Percentiles rank a stretch among this genome's conserved stretches.
Conservation (phyloP, 371 early-diverging fungal genomes). For the Rhizopus arrhizus region DNA sequence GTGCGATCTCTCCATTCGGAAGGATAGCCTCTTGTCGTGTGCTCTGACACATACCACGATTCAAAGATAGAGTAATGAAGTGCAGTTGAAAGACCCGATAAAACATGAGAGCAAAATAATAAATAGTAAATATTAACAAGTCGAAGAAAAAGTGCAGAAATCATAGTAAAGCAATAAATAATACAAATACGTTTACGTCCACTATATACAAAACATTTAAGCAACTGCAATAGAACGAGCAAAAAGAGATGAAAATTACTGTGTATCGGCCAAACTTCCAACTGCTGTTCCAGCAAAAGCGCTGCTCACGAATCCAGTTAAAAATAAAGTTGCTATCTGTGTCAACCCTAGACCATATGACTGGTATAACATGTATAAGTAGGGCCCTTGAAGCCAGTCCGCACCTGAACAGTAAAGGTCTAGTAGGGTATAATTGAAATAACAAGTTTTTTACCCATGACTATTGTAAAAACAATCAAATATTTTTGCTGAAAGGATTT, state of each 20-base stretch:
- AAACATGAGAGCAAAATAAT: slow-evolving; percentile 64
- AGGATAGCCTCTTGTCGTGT: slow-evolving; percentile 62
- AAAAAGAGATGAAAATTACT: slow-evolving; percentile 46
- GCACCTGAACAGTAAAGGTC: slow-evolving; percentile 42
- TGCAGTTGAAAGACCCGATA: slow-evolving; percentile 72
- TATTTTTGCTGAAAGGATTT: slow-evolving; percentile 46
- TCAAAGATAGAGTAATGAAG: slow-evolving; percentile 78
- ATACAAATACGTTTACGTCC: slow-evolving; percentile 69
- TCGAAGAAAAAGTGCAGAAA: slow-evolving; percentile 60
- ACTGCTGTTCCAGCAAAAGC: slow-evolving; percentile 75
- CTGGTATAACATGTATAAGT: slow-evolving; percentile 72
- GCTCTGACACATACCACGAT: slow-evolving; percentile 80
- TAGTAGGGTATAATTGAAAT: slow-evolving; percentile 3
- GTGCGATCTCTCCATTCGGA: slow-evolving; percentile 63
- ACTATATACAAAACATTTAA: slow-evolving; percentile 36
- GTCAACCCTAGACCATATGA: slow-evolving; percentile 59
- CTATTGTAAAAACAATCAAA: slow-evolving; percentile 63
- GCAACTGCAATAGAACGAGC: not conserved
- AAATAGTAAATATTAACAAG: slow-evolving; percentile 53
- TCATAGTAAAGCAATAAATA: slow-evolving; percentile 64
- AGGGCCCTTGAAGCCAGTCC: slow-evolving; percentile 80
- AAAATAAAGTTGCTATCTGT: slow-evolving; percentile 69
- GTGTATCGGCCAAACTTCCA: slow-evolving; percentile 73
- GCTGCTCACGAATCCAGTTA: slow-evolving; percentile 74
- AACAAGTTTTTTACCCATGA: slow-evolving; percentile 57